Evolutionary conservation across 2,329 filamentous ascomycete species (phyloP), one percentile per base, ranked within the genome.

Genomic region (Coniochaeta hoffmannii): DNA sequence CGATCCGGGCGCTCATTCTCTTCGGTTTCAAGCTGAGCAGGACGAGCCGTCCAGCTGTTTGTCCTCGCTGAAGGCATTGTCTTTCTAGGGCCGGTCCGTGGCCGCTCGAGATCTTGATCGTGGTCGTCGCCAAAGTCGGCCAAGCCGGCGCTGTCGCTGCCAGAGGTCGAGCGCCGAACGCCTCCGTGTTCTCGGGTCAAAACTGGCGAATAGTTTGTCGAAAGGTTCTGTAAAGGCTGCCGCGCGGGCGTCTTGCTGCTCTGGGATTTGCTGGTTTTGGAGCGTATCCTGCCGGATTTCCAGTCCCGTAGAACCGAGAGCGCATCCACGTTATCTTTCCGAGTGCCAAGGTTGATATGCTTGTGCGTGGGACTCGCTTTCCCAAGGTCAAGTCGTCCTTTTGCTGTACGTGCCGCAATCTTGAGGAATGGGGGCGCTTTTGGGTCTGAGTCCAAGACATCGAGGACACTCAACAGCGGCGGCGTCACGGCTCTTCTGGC

Each of bases 251-350:
- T 44, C 15, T 50, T 32, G 22, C 60, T 50, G 44, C 19, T 19
- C 12, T 51, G 49, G 3, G 31, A 15, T 17, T 26, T 38, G 14
- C 57, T 9, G 28, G 60, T 31, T 44, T 56, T 65, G 49, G 76
- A 78, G 30, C 69, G 68, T 15, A 83, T 81, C 17, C 68, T 73
- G 4, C 80, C 81, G n/a, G 64, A 66, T 61, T 70, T 80, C 84
- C 84, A 87, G 53, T 78, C 70, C 35, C 73, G 69, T 22, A 87
- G 67, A 10, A 80, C 71, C 8, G 73, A 73, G 10, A 76, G 69
- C 1, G 76, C 82, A 63, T 86, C 83, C 17, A 82, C 59, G 57
- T 85, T 82, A 62, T 87, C 84, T 59, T 72, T 71, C n/a, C 81
- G 76, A 30, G 75, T 83, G 22, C 80, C 81, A n/a, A 87, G 70